These are phyloP conservation scores for Boletus rex-veris DNA, from an alignment of 768 basidiomycete genomes.

Conservation along the genomic window DNA sequence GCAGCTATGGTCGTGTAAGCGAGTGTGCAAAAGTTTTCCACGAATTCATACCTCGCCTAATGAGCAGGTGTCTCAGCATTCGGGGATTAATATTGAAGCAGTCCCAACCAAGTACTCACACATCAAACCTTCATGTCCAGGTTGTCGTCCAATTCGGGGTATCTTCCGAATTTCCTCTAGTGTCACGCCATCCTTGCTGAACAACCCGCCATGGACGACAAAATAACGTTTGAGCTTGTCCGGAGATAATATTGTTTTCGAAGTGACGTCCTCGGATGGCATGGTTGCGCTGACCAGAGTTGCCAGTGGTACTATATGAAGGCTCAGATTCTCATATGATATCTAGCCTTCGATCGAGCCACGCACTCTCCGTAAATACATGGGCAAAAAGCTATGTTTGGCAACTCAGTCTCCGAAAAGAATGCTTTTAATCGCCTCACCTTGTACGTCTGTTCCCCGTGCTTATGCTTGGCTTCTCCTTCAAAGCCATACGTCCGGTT, in stretches of 20 bases:
- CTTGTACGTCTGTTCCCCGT: conserved; percentile 94
- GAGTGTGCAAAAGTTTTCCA: not conserved
- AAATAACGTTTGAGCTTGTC: conserved; percentile 87
- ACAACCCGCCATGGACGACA: conserved; percentile 93
- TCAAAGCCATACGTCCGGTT: conserved; percentile 92
- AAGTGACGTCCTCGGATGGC: conserved; percentile 38
- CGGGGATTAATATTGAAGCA: not conserved
- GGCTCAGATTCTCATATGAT: conserved; percentile 4
- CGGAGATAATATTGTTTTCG: conserved; percentile 70
- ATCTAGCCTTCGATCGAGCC: not conserved
- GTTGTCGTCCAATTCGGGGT: conserved; percentile 82
- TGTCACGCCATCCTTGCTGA: conserved; percentile 93
- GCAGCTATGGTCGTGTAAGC: conserved; percentile 46
- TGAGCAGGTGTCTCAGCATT: conserved; percentile 8
- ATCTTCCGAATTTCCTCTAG: conserved; percentile 90
- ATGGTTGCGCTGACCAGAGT: conserved; percentile 78
- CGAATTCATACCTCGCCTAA: conserved; percentile 56
- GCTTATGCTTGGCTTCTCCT: conserved; percentile 95
- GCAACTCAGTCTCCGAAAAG: conserved; percentile 1
- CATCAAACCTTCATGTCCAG: conserved; percentile 94
- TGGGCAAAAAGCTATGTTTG: conserved; percentile 77
- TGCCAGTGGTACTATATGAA: conserved; percentile 75
- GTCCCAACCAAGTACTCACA: conserved; percentile 48
- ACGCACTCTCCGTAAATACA: conserved; percentile 83
- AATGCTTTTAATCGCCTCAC: conserved; percentile 32